Base-by-base conservation (phyloP, 495 filamentous ascomycete species). In the Aspergillus haitiensis region DNA sequence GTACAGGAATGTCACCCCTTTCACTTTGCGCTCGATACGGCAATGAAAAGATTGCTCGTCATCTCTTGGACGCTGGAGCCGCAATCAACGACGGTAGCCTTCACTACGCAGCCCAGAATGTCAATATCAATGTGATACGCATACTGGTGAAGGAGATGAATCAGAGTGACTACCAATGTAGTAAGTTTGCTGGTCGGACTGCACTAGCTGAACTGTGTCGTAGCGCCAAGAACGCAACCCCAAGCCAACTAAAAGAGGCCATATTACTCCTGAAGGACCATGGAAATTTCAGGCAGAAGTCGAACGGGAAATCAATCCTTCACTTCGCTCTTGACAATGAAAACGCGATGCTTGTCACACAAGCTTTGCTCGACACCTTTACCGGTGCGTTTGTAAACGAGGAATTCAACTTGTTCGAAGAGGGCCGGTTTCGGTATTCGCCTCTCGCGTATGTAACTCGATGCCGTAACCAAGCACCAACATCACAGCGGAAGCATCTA, bases 141-240 rank as follows among this genome's bases (percentile, higher is more conserved):
- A 50, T 54, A 3, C 21, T 60, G 8, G 18, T 60, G 5, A 49
- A 54, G 8, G 58, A 59, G 33, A 27, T 47, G 12, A 52, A 47
- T n/a, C 58, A 60, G 33, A 40, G 58, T 5, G 58, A 60, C 49
- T 60, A 60, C 12, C 50, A 50, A 40, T 60, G 58, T 27, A 54
- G 50, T 7, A 35, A 50, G 18, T 60, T 60, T 35, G 40, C 53
- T 32, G 58, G 58, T 4, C 49, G 58, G 1, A 60, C 58, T 4
- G 58, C 58, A 1, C 34, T 60, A 7, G 58, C 58, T 0, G 58
- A 60, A 49, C 58, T 60, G 2, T 60, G 58, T 18, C 31, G 39
- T 4, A 37, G 8, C 27, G 50, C 50, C 5, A 44, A 35, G 8
- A 48, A 18, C 18, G 46, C 48, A 39, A 50, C 58, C 5, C 31